phyloP scores from a whole-genome alignment of 2,329 filamentous ascomycete species.

The Dryadomyces quercus-mongolicae region DNA sequence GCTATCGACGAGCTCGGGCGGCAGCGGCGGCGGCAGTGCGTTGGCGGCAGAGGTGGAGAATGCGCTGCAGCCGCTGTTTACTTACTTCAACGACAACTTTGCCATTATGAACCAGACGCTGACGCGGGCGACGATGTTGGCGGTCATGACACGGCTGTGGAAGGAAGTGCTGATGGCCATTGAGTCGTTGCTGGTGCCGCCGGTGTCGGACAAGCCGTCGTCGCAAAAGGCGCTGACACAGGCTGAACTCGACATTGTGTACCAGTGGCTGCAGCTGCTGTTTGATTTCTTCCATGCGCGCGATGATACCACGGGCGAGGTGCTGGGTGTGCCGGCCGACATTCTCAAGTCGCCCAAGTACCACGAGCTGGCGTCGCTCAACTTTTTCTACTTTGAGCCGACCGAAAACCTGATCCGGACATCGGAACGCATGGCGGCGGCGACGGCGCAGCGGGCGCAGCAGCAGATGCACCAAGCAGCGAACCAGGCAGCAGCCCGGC shows the following conservation, averaged over 20 bases:
- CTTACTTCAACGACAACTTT: constrained; percentile 97
- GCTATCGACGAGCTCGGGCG: constrained; percentile 22
- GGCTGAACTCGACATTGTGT: constrained; percentile 88
- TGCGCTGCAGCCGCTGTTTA: constrained; percentile 72
- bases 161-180: constrained; percentile 93
- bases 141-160: constrained; percentile 96
- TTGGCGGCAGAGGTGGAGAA: constrained; percentile 63
- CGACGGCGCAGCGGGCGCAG: constrained; percentile 64
- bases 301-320: constrained; percentile 64
- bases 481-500: constrained; percentile 40
- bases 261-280: constrained; percentile 82
- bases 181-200: constrained; percentile 80
- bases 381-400: constrained; percentile 96
- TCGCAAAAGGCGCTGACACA: constrained; percentile 71
- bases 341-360: constrained; percentile 96
- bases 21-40: constrained; percentile 23
- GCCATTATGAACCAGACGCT: constrained; percentile 97
- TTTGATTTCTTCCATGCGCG: constrained; percentile 92
- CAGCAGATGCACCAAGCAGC: constrained; percentile 48
- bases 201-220: constrained; percentile 87
- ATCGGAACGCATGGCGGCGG: constrained; percentile 91
- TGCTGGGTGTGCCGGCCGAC: constrained; percentile 78
- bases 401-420: constrained; percentile 86
- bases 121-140: constrained; percentile 91
- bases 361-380: constrained; percentile 88